These are phyloP conservation scores for Eucalyptus sp. DNA, from an alignment of 345 rosid genomes.

Conservation along the genomic window DNA sequence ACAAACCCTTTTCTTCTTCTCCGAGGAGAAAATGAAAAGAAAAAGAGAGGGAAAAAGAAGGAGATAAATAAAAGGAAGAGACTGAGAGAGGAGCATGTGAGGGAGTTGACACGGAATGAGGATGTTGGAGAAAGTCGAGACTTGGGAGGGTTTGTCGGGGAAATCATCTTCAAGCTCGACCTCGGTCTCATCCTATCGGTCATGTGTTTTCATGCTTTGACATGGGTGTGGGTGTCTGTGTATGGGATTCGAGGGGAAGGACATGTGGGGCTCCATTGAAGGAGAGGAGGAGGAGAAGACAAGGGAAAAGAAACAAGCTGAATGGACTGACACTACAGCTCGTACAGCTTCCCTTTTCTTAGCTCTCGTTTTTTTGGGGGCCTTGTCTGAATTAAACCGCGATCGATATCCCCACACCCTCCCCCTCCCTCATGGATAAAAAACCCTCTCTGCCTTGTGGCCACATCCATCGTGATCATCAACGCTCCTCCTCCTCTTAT, in stretches of 20 bases:
- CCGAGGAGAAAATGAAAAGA: not conserved
- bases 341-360: not conserved
- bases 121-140: slow-evolving; percentile 29
- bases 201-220: not conserved
- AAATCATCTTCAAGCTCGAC: slow-evolving; percentile 2
- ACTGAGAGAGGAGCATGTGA: not conserved
- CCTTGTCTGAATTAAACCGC: not conserved
- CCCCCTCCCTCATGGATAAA: not conserved
- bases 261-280: slow-evolving; percentile 23
- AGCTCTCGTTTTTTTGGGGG: not conserved
- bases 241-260: not conserved
- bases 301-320: not conserved
- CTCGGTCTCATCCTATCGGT: not conserved
- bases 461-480: not conserved
- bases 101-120: slow-evolving; percentile 3
- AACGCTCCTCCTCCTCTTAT: not conserved
- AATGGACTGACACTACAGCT: slow-evolving; percentile 28
- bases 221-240: slow-evolving; percentile 8
- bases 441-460: not conserved
- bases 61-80: not conserved
- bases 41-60: not conserved
- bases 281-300: not conserved
- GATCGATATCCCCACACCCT: not conserved
- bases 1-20: not conserved
- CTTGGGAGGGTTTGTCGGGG: slow-evolving; percentile 24